Conservation (phyloP, 768 basidiomycete genomes). For the Kwoniella dendrophila region DNA sequence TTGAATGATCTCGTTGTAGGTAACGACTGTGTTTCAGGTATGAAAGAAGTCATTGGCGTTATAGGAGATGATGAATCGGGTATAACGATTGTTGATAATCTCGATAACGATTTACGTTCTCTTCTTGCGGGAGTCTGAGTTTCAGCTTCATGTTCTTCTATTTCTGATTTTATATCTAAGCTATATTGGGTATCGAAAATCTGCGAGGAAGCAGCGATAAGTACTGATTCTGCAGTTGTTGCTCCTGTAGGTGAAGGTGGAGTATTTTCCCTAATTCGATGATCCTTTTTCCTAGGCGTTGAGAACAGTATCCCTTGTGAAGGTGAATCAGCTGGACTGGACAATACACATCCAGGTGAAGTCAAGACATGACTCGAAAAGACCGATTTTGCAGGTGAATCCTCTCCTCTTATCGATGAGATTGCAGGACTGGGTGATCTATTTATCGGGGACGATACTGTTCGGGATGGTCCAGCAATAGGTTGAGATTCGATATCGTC, state of each 20-base stretch:
- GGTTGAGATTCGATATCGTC: conserved; percentile 24
- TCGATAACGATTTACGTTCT: conserved; percentile 7
- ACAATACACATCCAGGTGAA: conserved; percentile 16
- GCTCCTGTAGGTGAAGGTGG: conserved; percentile 26
- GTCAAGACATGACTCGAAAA: conserved; percentile 11
- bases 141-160: not conserved
- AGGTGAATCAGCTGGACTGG: conserved; percentile 29
- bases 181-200: not conserved
- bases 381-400: conserved; percentile 21
- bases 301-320: conserved; percentile 8
- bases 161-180: not conserved
- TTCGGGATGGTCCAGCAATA: conserved; percentile 15
- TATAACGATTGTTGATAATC: conserved; percentile 17
- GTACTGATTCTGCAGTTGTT: conserved; percentile 2
- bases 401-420: conserved; percentile 24
- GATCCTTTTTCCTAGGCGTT: conserved; percentile 8
- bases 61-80: conserved; percentile 26
- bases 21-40: conserved; percentile 1
- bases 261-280: conserved; percentile 5
- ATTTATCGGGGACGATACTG: conserved; percentile 22
- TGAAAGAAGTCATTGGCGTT: not conserved
- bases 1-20: not conserved
- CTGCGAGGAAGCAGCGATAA: conserved; percentile 13
- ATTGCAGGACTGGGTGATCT: conserved; percentile 41
- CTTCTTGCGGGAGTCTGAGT: conserved; percentile 12